Evolutionary conservation across 805 yeast species (phyloP).

Genomic region (Metschnikowia lochheadii): DNA sequence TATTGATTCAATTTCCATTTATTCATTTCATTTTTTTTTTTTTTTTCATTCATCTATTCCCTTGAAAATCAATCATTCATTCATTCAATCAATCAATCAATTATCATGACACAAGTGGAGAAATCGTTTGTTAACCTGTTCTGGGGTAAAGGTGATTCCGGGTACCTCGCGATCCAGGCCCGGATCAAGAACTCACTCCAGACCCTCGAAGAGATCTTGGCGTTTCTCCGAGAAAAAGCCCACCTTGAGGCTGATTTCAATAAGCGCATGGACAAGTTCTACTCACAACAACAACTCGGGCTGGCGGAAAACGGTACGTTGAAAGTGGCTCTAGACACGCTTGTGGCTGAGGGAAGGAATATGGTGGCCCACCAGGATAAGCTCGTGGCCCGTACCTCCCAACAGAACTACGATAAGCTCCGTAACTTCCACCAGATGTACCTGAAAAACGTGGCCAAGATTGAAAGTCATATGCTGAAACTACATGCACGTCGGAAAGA

Average conservation of each 20-base stretch:
- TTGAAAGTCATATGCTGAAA: conserved; percentile 55
- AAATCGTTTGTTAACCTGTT: conserved; percentile 42
- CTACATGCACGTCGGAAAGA: conserved; percentile 45
- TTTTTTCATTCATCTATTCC: too few species aligned
- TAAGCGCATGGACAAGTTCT: conserved; percentile 48
- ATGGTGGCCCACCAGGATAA: conserved; percentile 55
- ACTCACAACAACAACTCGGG: conserved; percentile 47
- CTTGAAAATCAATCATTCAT: too few species aligned
- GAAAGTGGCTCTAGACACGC: conserved; percentile 53
- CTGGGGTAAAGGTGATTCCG: conserved; percentile 67
- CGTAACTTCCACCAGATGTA: conserved; percentile 48
- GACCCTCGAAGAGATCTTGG: conserved; percentile 41
- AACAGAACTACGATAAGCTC: conserved; percentile 46
- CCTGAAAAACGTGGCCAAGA: conserved; percentile 50
- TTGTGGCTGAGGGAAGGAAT: conserved; percentile 55
- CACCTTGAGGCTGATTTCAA: conserved; percentile 73
- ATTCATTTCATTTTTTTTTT: too few species aligned
- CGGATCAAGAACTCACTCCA: conserved; percentile 57
- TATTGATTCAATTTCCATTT: too few species aligned
- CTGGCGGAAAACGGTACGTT: conserved; percentile 56
- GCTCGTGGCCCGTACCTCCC: conserved; percentile 48
- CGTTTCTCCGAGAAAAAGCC: conserved; percentile 39
- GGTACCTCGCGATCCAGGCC: conserved; percentile 50
- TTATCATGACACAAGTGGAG: conserved; percentile 11
- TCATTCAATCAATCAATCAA: not conserved